Conservation (phyloP, 208 protist species). For the Herpetomonas samuelpessoai region DNA sequence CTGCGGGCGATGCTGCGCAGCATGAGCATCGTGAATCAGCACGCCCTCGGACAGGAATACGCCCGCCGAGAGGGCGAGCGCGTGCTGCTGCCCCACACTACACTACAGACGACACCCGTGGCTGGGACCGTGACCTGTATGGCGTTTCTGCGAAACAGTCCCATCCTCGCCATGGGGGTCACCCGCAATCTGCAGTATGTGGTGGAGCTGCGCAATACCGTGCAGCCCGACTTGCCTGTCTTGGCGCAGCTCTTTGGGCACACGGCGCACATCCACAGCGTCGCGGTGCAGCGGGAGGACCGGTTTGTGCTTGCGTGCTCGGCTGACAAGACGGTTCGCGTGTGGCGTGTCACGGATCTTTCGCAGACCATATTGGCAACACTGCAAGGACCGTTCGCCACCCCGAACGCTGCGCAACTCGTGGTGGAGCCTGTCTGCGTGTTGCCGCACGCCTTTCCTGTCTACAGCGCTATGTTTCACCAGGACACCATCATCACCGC, state of each 20-base stretch:
- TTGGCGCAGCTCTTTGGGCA: conserved; percentile 41
- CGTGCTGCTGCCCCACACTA: conserved; percentile 41
- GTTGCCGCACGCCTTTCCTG: conserved; percentile 60
- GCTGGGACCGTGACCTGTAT: conserved; percentile 60
- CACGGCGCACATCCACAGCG: conserved; percentile 60
- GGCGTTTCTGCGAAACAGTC: conserved; percentile 35
- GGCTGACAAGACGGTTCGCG: conserved; percentile 66
- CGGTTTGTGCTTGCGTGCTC: conserved; percentile 60
- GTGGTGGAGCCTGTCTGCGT: conserved; percentile 28
- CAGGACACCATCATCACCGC: conserved; percentile 66
- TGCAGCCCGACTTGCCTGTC: conserved; percentile 33
- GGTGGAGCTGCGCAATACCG: conserved; percentile 50
- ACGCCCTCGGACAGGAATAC: conserved; percentile 26
- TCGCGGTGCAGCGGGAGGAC: conserved; percentile 51
- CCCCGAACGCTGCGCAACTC: background rate
- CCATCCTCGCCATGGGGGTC: conserved; percentile 57
- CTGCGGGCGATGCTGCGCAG: background rate
- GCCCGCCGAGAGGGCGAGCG: conserved; percentile 61
- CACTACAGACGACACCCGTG: conserved; percentile 47
- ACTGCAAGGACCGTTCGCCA: background rate
- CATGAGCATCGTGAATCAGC: conserved; percentile 16
- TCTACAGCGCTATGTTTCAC: conserved; percentile 74
- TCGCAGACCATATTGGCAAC: conserved; percentile 2
- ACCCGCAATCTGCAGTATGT: conserved; percentile 53
- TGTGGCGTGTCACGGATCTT: conserved; percentile 35